Percentiles rank a stretch among this genome's conserved stretches.
Conservation (phyloP, 805 yeast genomes). For the Starmerella apicola region DNA sequence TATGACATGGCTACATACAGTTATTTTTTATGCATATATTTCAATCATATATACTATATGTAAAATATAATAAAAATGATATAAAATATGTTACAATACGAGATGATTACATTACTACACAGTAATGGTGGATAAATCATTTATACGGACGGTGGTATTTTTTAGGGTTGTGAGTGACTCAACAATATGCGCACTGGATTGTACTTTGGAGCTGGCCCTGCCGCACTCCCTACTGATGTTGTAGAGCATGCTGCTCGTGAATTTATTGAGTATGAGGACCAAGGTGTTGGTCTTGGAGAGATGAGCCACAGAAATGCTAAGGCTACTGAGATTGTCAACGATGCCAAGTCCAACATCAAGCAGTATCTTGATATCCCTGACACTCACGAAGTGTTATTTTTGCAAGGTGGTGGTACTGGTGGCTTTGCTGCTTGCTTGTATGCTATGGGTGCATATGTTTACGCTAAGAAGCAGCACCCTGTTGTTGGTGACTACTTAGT, state of each 20-base stretch:
- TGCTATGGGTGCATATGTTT: conserved; percentile 54
- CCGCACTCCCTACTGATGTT: conserved; percentile 71
- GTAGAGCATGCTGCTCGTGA: conserved; percentile 81
- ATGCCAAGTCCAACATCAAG: conserved; percentile 54
- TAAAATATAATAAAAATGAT: too few species aligned
- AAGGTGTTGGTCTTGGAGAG: conserved; percentile 86
- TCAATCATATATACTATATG: too few species aligned
- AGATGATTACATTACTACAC: too few species aligned
- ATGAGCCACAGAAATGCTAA: conserved; percentile 87
- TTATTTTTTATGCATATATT: too few species aligned
- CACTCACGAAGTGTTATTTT: conserved; percentile 83
- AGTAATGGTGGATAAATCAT: too few species aligned
- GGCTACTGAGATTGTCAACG: conserved; percentile 64
- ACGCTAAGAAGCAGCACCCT: conserved; percentile 48
- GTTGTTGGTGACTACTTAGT: conserved; percentile 64
- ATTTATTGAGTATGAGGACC: conserved; percentile 53
- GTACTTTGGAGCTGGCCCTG: conserved; percentile 99
- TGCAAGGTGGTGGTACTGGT: conserved; percentile 97
- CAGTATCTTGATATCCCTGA: conserved; percentile 69
- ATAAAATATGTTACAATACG: too few species aligned
- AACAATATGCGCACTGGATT: conserved; percentile 20
- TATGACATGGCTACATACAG: neutral
- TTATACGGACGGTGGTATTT: neutral
- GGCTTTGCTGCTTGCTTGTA: conserved; percentile 84
- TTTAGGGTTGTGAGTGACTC: conserved; percentile 10